A percentile compares a stretch with the other conserved stretches of the same genome.
These are phyloP conservation scores for Candida peoriensis DNA, from an alignment of 805 yeast genomes.

Conservation along the genomic window DNA sequence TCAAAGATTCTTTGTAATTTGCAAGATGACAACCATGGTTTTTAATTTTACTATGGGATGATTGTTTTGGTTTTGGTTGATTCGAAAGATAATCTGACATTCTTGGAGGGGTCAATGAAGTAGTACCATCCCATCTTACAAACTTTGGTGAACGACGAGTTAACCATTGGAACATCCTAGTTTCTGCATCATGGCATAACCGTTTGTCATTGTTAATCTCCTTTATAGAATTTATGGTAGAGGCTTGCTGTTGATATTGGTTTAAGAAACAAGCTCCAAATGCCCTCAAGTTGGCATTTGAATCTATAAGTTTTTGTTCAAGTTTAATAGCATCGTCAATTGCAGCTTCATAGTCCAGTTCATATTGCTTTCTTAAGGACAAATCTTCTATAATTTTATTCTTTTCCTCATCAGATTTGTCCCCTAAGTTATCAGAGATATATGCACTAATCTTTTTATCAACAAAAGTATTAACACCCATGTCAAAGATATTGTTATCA, in stretches of 20 bases:
- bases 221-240: background rate
- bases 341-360: no score
- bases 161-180: slow-evolving; percentile 37
- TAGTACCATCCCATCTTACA: slow-evolving; percentile 34
- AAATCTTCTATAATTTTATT: slow-evolving; percentile 11
- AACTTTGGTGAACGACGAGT: slow-evolving; percentile 30
- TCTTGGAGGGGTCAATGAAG: slow-evolving; percentile 10
- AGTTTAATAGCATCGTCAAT: no score
- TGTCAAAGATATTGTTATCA: slow-evolving; percentile 17
- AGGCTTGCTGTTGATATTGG: slow-evolving; percentile 12
- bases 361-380: slow-evolving; percentile 6
- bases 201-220: slow-evolving; percentile 3
- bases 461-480: slow-evolving; percentile 14
- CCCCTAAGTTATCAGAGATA: slow-evolving; percentile 3
- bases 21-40: slow-evolving; percentile 21
- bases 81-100: slow-evolving; percentile 9
- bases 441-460: slow-evolving; percentile 9
- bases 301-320: slow-evolving; percentile 21
- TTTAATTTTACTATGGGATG: slow-evolving; percentile 1
- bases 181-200: slow-evolving; percentile 30
- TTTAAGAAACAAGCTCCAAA: slow-evolving; percentile 26
- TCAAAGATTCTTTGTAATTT: slow-evolving; percentile 22
- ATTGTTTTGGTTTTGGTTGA: background rate
- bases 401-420: slow-evolving; percentile 12
- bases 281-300: slow-evolving; percentile 23